Conservation (phyloP, 2,329 filamentous ascomycete species). For the Ceratocystis cubensis region DNA sequence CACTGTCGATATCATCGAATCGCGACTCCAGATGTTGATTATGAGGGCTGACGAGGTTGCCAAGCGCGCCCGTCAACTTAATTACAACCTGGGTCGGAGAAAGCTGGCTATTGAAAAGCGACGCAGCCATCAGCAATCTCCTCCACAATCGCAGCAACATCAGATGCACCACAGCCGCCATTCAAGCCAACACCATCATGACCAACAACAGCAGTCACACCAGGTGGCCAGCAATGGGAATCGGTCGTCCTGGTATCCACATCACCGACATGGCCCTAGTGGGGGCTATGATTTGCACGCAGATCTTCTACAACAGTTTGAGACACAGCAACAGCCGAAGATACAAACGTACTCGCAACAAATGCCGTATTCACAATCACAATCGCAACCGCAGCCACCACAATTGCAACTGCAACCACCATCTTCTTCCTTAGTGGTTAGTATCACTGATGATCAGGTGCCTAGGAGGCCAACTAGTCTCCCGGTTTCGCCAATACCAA, state of each 20-base stretch:
- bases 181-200: neutral
- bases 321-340: slow-evolving; percentile 17
- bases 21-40: slow-evolving; percentile 62
- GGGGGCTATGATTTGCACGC: slow-evolving; percentile 37
- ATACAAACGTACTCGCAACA: slow-evolving; percentile 3
- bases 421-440: slow-evolving; percentile 10
- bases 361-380: neutral
- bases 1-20: slow-evolving; percentile 72
- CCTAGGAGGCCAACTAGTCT: slow-evolving; percentile 19
- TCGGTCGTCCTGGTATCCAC: slow-evolving; percentile 19
- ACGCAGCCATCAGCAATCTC: slow-evolving; percentile 32
- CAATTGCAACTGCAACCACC: slow-evolving; percentile 2
- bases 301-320: slow-evolving; percentile 45
- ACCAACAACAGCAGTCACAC: neutral
- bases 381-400: neutral
- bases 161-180: slow-evolving; percentile 12
- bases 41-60: slow-evolving; percentile 66
- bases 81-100: slow-evolving; percentile 64
- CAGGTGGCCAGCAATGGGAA: neutral
- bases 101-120: slow-evolving; percentile 59
- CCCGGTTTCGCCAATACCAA: slow-evolving; percentile 19
- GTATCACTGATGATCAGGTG: slow-evolving; percentile 13
- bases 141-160: slow-evolving; percentile 17
- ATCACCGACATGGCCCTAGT: slow-evolving; percentile 17
- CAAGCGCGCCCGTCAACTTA: slow-evolving; percentile 55